phyloP scores from a whole-genome alignment of 2,329 filamentous ascomycete species.

The Sarocladiaceae sp. region DNA sequence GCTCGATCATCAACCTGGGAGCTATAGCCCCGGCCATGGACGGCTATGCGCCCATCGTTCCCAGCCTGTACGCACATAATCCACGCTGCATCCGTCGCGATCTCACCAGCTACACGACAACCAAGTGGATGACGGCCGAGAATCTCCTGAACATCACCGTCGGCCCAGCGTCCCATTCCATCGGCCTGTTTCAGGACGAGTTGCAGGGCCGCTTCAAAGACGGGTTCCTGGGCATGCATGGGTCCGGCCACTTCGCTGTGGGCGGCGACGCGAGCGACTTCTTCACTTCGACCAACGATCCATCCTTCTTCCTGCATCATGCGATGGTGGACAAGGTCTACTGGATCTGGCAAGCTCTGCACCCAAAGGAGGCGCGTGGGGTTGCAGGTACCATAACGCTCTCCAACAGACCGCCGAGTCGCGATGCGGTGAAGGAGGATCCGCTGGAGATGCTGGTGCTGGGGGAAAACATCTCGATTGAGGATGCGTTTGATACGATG shows the following conservation, averaged over 20 bases:
- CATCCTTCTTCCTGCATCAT: slow-evolving; percentile 21
- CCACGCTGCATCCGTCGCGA: slow-evolving; percentile 39
- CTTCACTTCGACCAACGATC: slow-evolving; percentile 22
- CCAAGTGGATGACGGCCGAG: slow-evolving; percentile 14
- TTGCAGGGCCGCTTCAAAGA: slow-evolving; percentile 7
- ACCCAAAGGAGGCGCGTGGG: slow-evolving; percentile 10
- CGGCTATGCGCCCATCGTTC: not conserved
- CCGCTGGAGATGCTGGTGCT: slow-evolving; percentile 16
- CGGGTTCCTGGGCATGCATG: slow-evolving; percentile 26
- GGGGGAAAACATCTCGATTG: slow-evolving; percentile 15
- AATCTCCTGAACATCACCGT: slow-evolving; percentile 6
- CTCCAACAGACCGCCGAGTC: slow-evolving; percentile 14
- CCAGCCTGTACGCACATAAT: slow-evolving; percentile 27
- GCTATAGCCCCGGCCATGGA: slow-evolving; percentile 18
- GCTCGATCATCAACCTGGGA: slow-evolving; percentile 22
- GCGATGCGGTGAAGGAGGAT: slow-evolving; percentile 16
- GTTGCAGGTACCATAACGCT: slow-evolving; percentile 16
- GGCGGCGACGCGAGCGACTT: slow-evolving; percentile 28
- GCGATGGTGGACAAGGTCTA: slow-evolving; percentile 20
- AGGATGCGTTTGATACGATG: slow-evolving; percentile 17
- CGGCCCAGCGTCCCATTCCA: slow-evolving; percentile 5
- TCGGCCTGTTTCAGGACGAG: slow-evolving; percentile 5
- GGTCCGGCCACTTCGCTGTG: slow-evolving; percentile 33
- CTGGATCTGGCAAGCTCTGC: slow-evolving; percentile 18
- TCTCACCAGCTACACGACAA: slow-evolving; percentile 20